phyloP scores from a whole-genome alignment of 2,329 filamentous ascomycete species.

The Leptographium lundbergii region DNA sequence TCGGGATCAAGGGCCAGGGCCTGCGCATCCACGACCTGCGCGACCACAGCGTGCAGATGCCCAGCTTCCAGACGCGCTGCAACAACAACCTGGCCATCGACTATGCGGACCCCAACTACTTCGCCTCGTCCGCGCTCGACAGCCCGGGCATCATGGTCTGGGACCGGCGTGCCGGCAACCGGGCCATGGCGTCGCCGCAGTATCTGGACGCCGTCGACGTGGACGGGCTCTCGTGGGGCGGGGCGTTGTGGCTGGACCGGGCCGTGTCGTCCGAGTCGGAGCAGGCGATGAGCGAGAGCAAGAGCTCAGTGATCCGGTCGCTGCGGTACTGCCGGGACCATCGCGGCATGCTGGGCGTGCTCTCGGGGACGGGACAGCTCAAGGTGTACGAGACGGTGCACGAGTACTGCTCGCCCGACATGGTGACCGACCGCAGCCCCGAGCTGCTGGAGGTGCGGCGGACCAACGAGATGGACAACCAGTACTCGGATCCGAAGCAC shows the following conservation, averaged over 20 bases:
- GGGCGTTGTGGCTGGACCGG: slow-evolving; percentile 42
- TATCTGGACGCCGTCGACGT: slow-evolving; percentile 47
- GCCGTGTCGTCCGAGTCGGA: slow-evolving; percentile 44
- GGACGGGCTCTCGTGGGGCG: slow-evolving; percentile 51
- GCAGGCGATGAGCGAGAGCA: slow-evolving; percentile 36
- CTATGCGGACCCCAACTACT: slow-evolving; percentile 70
- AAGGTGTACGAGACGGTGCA: slow-evolving; percentile 47
- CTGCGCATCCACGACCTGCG: slow-evolving; percentile 68
- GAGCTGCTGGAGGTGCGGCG: slow-evolving; percentile 46
- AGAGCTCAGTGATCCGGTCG: slow-evolving; percentile 48
- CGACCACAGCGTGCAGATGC: slow-evolving; percentile 16
- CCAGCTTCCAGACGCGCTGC: slow-evolving; percentile 52
- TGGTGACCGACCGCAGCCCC: slow-evolving; percentile 33
- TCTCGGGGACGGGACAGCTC: slow-evolving; percentile 51
- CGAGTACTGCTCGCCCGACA: slow-evolving; percentile 32
- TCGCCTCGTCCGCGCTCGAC: slow-evolving; percentile 66
- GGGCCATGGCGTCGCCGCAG: slow-evolving; percentile 36
- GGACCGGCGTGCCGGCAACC: slow-evolving; percentile 55
- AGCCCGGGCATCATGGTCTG: slow-evolving; percentile 65
- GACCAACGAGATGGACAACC: slow-evolving; percentile 50
- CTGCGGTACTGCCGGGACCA: slow-evolving; percentile 52
- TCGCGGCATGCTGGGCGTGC: slow-evolving; percentile 45
- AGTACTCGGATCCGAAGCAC: slow-evolving; percentile 36
- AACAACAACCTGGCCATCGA: slow-evolving; percentile 67
- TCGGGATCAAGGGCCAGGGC: slow-evolving; percentile 62